Percentiles rank a stretch among this genome's conserved stretches.
Conservation (phyloP, 2,329 filamentous ascomycete genomes). For the Teratosphaeria gauchensis region DNA sequence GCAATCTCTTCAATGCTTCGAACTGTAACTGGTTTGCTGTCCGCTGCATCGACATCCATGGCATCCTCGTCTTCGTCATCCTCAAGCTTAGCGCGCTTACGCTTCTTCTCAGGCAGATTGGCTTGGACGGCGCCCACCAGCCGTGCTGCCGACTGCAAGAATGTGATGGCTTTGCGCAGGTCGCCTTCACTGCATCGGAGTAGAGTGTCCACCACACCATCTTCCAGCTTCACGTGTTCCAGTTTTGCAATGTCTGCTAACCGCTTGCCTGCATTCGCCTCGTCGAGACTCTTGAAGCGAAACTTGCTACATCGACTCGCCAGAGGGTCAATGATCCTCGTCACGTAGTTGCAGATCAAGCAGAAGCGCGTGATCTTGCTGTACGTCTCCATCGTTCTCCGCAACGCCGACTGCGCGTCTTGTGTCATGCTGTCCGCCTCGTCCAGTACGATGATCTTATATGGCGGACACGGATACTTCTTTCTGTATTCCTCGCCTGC, state of each 20-base stretch:
- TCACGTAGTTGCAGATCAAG: constrained; percentile 97
- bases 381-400: constrained; percentile 97
- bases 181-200: constrained; percentile 89
- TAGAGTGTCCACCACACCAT: constrained; percentile 72
- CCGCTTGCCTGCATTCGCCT: constrained; percentile 68
- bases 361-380: constrained; percentile 94
- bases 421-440: constrained; percentile 99
- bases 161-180: constrained; percentile 91
- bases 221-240: constrained; percentile 67
- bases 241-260: constrained; percentile 72
- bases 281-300: constrained; percentile 90
- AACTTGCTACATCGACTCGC: constrained; percentile 94
- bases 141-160: constrained; percentile 84
- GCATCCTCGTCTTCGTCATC: constrained; percentile 50
- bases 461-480: constrained; percentile 86
- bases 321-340: constrained; percentile 91
- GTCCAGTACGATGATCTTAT: constrained; percentile 98
- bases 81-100: constrained; percentile 46
- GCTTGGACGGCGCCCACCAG: constrained; percentile 57
- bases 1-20: constrained; percentile 88
- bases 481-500: constrained; percentile 49
- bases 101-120: constrained; percentile 27
- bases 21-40: constrained; percentile 53
- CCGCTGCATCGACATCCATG: constrained; percentile 36
- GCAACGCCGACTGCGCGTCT: constrained; percentile 85